A percentile compares a stretch with the other conserved stretches of the same genome.
These are phyloP conservation scores for Aphanocladium album DNA, from an alignment of 2,329 filamentous ascomycete genomes.

Conservation along the genomic window DNA sequence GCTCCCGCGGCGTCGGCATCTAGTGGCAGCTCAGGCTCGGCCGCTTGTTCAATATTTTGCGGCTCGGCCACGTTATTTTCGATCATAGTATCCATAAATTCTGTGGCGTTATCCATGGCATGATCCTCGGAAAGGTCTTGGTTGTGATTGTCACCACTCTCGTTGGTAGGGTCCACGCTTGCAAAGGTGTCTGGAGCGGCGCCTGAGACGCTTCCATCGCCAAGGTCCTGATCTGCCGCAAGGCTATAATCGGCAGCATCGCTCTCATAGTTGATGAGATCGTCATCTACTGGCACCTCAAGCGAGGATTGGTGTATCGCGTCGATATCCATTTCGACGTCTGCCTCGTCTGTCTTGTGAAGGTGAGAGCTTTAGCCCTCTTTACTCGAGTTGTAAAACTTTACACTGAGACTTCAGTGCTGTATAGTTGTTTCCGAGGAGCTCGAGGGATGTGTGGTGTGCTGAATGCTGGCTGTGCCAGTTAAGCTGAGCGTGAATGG, in stretches of 20 bases:
- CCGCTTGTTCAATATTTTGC: not conserved
- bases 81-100: not conserved
- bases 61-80: not conserved
- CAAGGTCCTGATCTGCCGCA: constrained; percentile 7
- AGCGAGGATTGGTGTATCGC: constrained; percentile 20
- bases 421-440: not conserved
- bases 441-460: too few species aligned
- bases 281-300: constrained; percentile 25
- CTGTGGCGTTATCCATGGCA: not conserved
- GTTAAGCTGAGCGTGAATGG: not conserved
- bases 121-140: not conserved
- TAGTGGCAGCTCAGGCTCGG: not conserved
- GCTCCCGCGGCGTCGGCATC: constrained; percentile 6
- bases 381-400: too few species aligned
- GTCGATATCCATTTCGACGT: constrained; percentile 30
- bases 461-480: not conserved
- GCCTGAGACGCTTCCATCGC: constrained; percentile 17
- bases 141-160: not conserved
- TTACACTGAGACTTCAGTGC: too few species aligned
- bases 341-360: constrained; percentile 25
- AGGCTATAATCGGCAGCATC: constrained; percentile 21
- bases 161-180: not conserved
- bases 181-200: constrained; percentile 9
- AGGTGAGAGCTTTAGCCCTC: too few species aligned
- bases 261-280: constrained; percentile 35